Percentiles rank a stretch among this genome's conserved stretches.
These are phyloP conservation scores for Nakaseomyces nivariensis DNA, from an alignment of 1,139 yeast species.

Conservation along the genomic window DNA sequence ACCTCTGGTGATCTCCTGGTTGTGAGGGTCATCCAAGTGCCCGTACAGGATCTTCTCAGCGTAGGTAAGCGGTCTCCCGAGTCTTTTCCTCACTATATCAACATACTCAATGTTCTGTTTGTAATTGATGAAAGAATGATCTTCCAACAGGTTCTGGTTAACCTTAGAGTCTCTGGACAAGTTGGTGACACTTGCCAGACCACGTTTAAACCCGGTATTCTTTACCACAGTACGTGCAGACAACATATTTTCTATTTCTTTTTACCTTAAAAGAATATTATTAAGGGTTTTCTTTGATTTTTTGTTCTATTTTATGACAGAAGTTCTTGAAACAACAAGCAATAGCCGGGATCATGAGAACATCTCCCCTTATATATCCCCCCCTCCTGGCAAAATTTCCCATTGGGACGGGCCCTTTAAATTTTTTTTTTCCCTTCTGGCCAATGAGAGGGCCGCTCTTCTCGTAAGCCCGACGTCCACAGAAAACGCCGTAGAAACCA, in stretches of 20 bases:
- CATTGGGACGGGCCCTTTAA: no score
- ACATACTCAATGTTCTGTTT: slow-evolving; percentile 75
- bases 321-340: no score
- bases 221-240: slow-evolving; percentile 31
- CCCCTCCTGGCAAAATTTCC: no score
- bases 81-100: slow-evolving; percentile 75
- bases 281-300: no score
- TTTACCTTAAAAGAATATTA: neutral
- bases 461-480: no score
- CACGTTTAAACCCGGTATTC: slow-evolving; percentile 35
- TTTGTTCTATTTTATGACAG: no score
- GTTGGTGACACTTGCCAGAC: slow-evolving; percentile 58
- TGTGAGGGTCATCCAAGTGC: slow-evolving; percentile 92
- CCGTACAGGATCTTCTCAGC: slow-evolving; percentile 96
- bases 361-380: no score
- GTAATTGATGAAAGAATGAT: slow-evolving; percentile 70
- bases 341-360: no score
- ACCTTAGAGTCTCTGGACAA: slow-evolving; percentile 88
- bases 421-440: no score
- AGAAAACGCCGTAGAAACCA: no score
- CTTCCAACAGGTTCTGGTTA: slow-evolving; percentile 82
- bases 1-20: slow-evolving; percentile 93
- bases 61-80: slow-evolving; percentile 89
- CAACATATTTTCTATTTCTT: slow-evolving; percentile 24
- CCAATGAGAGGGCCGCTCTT: no score